Percentiles rank a stretch among this genome's conserved stretches.
Evolutionary conservation across 495 filamentous ascomycete genomes (phyloP).

Genomic region (Paragyromitra xinjiangensis): DNA sequence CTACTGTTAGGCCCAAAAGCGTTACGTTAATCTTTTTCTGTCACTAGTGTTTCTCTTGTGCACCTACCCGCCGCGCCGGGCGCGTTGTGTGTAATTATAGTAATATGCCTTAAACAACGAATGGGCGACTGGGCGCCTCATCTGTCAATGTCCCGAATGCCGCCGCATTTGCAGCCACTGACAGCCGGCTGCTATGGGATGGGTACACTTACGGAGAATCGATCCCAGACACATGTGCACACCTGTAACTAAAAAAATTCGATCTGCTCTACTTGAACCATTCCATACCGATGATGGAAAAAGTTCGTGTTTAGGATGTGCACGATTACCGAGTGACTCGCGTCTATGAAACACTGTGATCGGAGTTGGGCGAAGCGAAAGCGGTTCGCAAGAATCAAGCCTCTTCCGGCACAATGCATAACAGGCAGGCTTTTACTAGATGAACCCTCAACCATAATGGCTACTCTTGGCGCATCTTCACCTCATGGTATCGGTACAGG

Average conservation of each 20-base stretch:
- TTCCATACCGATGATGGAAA: slow-evolving; percentile 2
- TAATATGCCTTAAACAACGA: slow-evolving; percentile 21
- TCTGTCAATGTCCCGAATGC: slow-evolving; percentile 11
- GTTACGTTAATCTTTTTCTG: slow-evolving; percentile 49
- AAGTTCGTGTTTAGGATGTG: slow-evolving; percentile 18
- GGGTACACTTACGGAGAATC: neutral
- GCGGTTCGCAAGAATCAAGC: neutral
- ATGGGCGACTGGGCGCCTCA: slow-evolving; percentile 8
- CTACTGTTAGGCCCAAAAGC: slow-evolving; percentile 22
- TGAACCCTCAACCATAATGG: slow-evolving; percentile 1
- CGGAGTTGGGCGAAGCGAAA: neutral
- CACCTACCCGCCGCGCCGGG: slow-evolving; percentile 42
- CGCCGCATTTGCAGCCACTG: neutral
- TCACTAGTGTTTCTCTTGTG: slow-evolving; percentile 23
- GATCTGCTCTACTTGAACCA: neutral
- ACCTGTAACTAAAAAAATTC: neutral
- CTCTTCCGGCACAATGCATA: neutral
- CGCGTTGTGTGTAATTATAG: slow-evolving; percentile 49
- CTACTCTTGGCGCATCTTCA: neutral
- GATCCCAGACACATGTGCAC: slow-evolving; percentile 1
- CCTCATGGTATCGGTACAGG: too few relatives aligned
- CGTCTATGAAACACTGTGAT: slow-evolving; percentile 14
- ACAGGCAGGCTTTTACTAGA: neutral
- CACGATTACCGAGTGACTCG: slow-evolving; percentile 36
- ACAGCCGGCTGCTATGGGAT: neutral